Evolutionary conservation across 2,329 filamentous ascomycete species (phyloP).

Genomic region (Cadophora sp.): DNA sequence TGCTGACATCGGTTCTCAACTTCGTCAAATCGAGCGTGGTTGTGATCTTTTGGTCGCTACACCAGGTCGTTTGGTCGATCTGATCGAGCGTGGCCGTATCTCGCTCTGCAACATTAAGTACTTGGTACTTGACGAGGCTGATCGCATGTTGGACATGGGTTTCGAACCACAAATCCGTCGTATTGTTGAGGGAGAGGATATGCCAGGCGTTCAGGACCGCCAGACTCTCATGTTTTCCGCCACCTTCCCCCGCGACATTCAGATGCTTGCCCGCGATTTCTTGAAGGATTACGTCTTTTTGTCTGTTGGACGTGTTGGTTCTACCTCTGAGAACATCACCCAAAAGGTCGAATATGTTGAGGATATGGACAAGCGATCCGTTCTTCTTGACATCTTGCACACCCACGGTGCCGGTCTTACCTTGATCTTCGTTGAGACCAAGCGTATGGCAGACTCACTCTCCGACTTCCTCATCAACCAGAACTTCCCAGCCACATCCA

Average conservation of each 20-base stretch:
- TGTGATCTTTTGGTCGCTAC: constrained; percentile 98
- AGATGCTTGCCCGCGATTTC: constrained; percentile 99
- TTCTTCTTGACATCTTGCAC: constrained; percentile 96
- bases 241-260: constrained; percentile 98
- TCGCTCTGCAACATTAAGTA: constrained; percentile 99
- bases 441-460: constrained; percentile 98
- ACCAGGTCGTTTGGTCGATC: constrained; percentile 93
- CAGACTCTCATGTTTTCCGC: constrained; percentile 99
- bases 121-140: constrained; percentile 96
- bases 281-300: constrained; percentile 99
- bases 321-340: constrained; percentile 99
- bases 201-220: constrained; percentile 82
- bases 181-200: constrained; percentile 98
- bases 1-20: constrained; percentile 97
- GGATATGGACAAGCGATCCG: constrained; percentile 96
- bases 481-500: constrained; percentile 96
- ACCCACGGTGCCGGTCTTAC: constrained; percentile 89
- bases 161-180: constrained; percentile 99
- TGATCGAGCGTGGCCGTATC: constrained; percentile 98
- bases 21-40: constrained; percentile 96
- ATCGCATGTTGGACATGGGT: constrained; percentile 99
- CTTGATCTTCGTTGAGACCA: constrained; percentile 98
- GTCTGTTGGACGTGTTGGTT: constrained; percentile 97
- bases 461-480: constrained; percentile 99
- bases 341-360: constrained; percentile 99